phyloP scores from a whole-genome alignment of 768 basidiomycete genomes.

The Leccinum longicurvipes region DNA sequence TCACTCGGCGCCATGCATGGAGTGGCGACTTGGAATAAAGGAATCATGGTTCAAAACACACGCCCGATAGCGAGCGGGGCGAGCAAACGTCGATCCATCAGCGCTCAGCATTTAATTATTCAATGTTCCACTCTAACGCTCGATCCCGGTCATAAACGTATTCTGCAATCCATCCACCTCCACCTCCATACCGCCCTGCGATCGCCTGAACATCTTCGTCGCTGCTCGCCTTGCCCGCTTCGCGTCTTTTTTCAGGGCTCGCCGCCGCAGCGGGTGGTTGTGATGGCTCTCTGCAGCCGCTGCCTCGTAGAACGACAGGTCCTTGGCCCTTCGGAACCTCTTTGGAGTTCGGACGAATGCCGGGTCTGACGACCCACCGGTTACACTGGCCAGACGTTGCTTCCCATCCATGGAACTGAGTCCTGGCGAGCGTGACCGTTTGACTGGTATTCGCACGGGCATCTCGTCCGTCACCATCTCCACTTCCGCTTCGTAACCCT shows the following conservation, averaged over 20 bases:
- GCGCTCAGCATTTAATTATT: no score
- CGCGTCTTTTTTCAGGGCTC: constrained; percentile 58
- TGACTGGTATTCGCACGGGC: constrained; percentile 31
- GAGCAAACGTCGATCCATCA: no score
- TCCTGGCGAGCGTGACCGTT: constrained; percentile 18
- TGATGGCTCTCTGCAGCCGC: constrained; percentile 36
- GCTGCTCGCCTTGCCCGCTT: constrained; percentile 59
- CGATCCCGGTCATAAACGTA: constrained; percentile 25
- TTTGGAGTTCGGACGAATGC: constrained; percentile 42
- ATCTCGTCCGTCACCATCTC: constrained; percentile 41
- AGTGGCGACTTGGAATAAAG: no score
- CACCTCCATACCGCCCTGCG: constrained; percentile 30
- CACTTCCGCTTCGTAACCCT: constrained; percentile 26
- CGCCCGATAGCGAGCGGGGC: no score
- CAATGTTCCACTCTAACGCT: constrained; percentile 13
- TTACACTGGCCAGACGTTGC: background rate
- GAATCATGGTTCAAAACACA: no score
- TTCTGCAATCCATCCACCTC: constrained; percentile 16
- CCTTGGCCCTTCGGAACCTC: constrained; percentile 56
- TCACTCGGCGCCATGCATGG: no score
- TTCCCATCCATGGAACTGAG: background rate
- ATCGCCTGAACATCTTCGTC: constrained; percentile 22
- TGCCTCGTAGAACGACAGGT: constrained; percentile 51
- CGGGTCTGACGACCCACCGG: background rate
- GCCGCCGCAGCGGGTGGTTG: constrained; percentile 48